Evolutionary conservation across 441 rosid species (phyloP).

Genomic region (Lagerstroemia fauriei): DNA sequence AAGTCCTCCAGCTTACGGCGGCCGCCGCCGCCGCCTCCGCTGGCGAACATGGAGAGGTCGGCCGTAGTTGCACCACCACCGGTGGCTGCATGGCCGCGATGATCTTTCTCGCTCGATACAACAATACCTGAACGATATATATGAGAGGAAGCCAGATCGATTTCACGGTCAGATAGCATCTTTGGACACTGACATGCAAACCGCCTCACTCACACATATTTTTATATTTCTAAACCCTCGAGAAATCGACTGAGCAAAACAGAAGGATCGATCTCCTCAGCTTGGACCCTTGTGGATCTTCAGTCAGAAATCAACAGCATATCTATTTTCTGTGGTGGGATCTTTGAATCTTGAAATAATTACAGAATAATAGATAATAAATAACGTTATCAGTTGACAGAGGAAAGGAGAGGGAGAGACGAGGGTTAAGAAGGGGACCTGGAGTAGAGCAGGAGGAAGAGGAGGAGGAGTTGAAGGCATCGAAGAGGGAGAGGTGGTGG

Average conservation of each 20-base stretch:
- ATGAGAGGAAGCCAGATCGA: not conserved
- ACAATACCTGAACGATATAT: conserved; percentile 19
- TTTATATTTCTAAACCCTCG: not conserved
- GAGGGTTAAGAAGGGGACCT: not conserved
- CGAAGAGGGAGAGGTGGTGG: conserved; percentile 56
- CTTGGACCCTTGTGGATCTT: not conserved
- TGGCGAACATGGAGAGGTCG: conserved; percentile 44
- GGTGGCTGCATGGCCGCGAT: conserved; percentile 16
- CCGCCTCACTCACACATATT: not conserved
- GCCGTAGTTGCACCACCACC: conserved; percentile 30
- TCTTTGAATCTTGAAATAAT: not conserved
- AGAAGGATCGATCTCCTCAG: not conserved
- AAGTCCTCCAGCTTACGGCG: conserved; percentile 73
- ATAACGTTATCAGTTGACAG: not conserved
- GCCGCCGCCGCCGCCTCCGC: conserved; percentile 38
- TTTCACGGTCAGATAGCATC: not conserved
- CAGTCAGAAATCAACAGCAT: not conserved
- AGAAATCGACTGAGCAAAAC: not conserved
- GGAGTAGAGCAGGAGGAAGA: conserved; percentile 16
- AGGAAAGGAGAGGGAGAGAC: not conserved
- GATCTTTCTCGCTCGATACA: conserved; percentile 11
- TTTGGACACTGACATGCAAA: not conserved
- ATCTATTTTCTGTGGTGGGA: not conserved
- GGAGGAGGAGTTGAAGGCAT: conserved; percentile 46
- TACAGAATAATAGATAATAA: not conserved